Evolutionary conservation across 1,139 yeast genomes (phyloP).

Genomic region (Geotrichum carabidarum): DNA sequence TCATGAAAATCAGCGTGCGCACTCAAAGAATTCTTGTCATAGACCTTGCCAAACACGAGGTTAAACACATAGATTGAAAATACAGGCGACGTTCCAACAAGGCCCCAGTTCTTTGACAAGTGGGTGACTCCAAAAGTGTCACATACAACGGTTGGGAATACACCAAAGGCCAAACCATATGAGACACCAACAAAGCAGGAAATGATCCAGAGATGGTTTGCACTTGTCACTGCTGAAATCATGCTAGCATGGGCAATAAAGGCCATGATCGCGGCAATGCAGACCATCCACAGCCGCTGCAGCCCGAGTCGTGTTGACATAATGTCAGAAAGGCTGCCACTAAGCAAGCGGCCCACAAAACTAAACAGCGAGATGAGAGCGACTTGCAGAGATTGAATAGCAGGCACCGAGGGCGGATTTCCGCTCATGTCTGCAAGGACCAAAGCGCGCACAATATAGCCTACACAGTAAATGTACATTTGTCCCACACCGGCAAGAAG

Average conservation of each 20-base stretch:
- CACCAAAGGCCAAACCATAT: constrained; percentile 71
- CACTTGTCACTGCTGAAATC: constrained; percentile 29
- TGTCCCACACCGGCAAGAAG: constrained; percentile 66
- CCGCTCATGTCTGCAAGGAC: constrained; percentile 26
- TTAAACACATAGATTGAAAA: constrained; percentile 35
- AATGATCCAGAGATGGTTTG: constrained; percentile 43
- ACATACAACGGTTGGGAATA: constrained; percentile 69
- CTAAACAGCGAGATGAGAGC: constrained; percentile 60
- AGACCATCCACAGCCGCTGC: constrained; percentile 66
- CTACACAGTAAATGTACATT: constrained; percentile 63
- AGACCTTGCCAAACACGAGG: constrained; percentile 35
- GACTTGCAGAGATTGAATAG: constrained; percentile 65
- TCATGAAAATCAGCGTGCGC: constrained; percentile 11
- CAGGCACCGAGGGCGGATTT: constrained; percentile 29
- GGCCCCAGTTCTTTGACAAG: constrained; percentile 76
- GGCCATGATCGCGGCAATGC: constrained; percentile 44
- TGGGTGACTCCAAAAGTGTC: constrained; percentile 65
- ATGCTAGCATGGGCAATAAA: constrained; percentile 33
- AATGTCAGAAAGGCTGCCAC: constrained; percentile 60
- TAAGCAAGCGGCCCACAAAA: constrained; percentile 56
- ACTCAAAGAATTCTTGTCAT: constrained; percentile 31
- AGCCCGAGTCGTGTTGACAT: constrained; percentile 47
- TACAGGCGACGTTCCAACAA: constrained; percentile 41
- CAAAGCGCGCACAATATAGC: constrained; percentile 56
- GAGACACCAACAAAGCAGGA: constrained; percentile 61